Evolutionary conservation across 352 stramenopile species (phyloP), one percentile per base, ranked within the genome.

Genomic region (Chrysophaeum taylorii): DNA sequence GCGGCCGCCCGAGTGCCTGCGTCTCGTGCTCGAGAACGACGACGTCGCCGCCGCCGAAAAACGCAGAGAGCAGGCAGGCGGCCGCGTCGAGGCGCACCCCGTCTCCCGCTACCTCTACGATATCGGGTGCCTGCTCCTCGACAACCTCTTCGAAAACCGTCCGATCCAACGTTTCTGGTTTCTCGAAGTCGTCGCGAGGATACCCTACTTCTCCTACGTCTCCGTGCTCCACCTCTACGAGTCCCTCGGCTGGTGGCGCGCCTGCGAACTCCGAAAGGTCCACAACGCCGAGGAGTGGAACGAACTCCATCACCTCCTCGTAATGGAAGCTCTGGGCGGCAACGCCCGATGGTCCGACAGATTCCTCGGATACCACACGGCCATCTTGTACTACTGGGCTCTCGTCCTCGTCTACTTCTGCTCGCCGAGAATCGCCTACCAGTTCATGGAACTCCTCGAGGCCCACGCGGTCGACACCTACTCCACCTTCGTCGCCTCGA

Each of bases 251-350:
- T 64, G 54, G 54, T 64, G 78, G 71, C 57, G 78, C 45, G 35
- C 76, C 70, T 67, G 73, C 60, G n/a, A 70, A 25, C 64, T 73
- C 27, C 50, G 70, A 29, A 80, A 82, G 71, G 60, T 82, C 7
- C 78, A 83, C 67, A 82, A 81, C 70, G 78, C 78, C 21, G 77
- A 83, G 73, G 74, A 63, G 38, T 82, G 76, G 71, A 83, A 83
- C 64, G 78, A 83, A 66, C 50, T 84, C 35, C 78, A 83, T 69
- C 78, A 83, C 67, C 69, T 83, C 33, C 68, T 83, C 16, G 83
- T 83, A 53, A 83, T 83, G 78, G 78, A 83, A 63, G 70, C 78
- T 53, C 73, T 83, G 16, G 78, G 78, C 29, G 78, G 78, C n/a
- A 78, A 82, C 64, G 37, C 29, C 36, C 54, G 16, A 23, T 64